Evolutionary conservation across 371 early-diverging fungal genomes (phyloP), one percentile per base, ranked within the genome.

Genomic region (Nematocida sp.): DNA sequence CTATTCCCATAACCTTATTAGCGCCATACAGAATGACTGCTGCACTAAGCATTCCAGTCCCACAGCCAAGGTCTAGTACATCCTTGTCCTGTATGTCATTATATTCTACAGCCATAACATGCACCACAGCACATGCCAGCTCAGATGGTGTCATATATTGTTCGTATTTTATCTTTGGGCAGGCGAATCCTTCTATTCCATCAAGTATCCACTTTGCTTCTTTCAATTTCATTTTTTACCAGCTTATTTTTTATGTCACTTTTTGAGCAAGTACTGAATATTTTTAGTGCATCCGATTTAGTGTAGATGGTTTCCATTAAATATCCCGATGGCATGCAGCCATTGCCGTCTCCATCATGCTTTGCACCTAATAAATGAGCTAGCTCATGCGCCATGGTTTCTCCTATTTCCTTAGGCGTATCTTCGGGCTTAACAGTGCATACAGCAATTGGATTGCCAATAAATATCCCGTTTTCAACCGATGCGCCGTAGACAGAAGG

Each of bases 111-210:
- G 56, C 80, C 42, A 85, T 73, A 18, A 83, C 62, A 46, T 83
- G 82, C 15, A 60, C 39, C 1, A 64, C 54, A 46, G 66, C 33
- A 27, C 85, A 76, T 3, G 86, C 83, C 42, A 86, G 72, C 44
- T 84, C 83, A 23, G 82, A 69, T n/a, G 86, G 86, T 9, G 86
- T 86, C 27, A 78, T 76, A 66, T 86, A 86, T 71, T 86, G 86
- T 67, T 86, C 86, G 46, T 82, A 70, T 60, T 75, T 83, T 58
- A 72, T 66, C 50, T 81, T 80, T 45, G 81, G 75, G 23, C 47
- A 57, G 15, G 6, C 9, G 46, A 85, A 85, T 23, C 62, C 55
- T 70, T 64, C 60, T 47, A 85, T 67, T 45, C 62, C 69, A 18
- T 83, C 81, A 47, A 85, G 78, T 23, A 23, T 57, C 56, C 82